phyloP scores from a whole-genome alignment of 1,284 basidiomycete genomes.

The Ganoderma sinense region DNA sequence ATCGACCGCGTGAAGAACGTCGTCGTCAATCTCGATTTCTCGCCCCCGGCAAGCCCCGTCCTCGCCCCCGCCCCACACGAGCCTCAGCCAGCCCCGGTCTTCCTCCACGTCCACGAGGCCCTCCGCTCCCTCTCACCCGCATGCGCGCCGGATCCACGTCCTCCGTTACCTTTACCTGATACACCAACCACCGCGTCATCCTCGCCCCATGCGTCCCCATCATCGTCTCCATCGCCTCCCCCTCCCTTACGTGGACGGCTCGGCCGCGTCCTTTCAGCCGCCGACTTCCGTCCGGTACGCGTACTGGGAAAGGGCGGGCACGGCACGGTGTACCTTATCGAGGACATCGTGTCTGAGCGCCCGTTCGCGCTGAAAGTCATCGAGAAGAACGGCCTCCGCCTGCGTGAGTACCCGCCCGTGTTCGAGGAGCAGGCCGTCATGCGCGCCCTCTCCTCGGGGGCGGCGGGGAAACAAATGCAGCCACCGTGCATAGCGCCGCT shows the following conservation, averaged over 20 bases:
- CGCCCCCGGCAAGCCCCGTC: conserved; percentile 2
- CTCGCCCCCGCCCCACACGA: conserved; percentile 3
- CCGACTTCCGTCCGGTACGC: conserved; percentile 34
- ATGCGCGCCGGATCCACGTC: conserved; percentile 8
- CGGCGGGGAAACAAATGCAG: neutral
- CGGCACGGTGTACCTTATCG: conserved; percentile 38
- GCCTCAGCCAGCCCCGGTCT: neutral
- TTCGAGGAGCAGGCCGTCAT: conserved; percentile 32
- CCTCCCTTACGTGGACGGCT: conserved; percentile 2
- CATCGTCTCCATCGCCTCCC: conserved; percentile 15
- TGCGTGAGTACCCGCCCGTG: conserved; percentile 29
- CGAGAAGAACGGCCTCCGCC: conserved; percentile 33
- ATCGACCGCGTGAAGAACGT: conserved; percentile 19
- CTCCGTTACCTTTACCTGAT: neutral
- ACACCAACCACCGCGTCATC: neutral
- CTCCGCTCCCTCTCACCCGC: conserved; percentile 14
- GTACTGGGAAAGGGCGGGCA: conserved; percentile 38
- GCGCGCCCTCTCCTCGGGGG: conserved; percentile 14
- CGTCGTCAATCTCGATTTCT: conserved; percentile 10
- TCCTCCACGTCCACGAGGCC: conserved; percentile 5
- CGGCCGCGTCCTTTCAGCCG: conserved; percentile 11
- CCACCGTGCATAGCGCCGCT: conserved; percentile 28
- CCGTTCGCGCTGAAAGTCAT: conserved; percentile 39
- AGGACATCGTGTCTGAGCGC: conserved; percentile 30
- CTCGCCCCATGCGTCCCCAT: conserved; percentile 11